A percentile compares a stretch with the other conserved stretches of the same genome.
Conservation (phyloP, 768 basidiomycete species). For the Lepiota brunneoincarnata region DNA sequence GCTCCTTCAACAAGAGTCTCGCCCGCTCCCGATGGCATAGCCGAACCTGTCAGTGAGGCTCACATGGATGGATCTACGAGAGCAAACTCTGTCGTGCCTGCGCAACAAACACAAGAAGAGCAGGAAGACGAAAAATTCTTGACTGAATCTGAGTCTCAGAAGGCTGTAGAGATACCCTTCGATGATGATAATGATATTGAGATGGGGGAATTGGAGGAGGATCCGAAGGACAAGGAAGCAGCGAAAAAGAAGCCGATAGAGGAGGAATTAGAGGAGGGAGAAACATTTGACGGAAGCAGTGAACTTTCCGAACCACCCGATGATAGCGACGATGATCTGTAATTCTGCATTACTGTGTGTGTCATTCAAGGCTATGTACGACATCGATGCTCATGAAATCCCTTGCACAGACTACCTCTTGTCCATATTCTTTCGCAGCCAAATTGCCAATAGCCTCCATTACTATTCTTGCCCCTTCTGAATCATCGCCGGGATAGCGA, state of each 20-base stretch:
- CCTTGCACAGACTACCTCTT: slow-evolving; percentile 65
- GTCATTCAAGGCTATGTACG: slow-evolving; percentile 19
- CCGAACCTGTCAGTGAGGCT: slow-evolving; percentile 13
- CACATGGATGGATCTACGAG: slow-evolving; percentile 4
- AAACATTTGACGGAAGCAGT: slow-evolving; percentile 80
- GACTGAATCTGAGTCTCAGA: slow-evolving; percentile 18
- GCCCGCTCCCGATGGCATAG: slow-evolving; percentile 29
- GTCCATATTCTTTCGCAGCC: slow-evolving; percentile 51
- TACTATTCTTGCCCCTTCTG: slow-evolving; percentile 43
- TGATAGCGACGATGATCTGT: slow-evolving; percentile 26
- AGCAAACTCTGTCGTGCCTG: slow-evolving; percentile 9
- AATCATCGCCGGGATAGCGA: slow-evolving; percentile 69
- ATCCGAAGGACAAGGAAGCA: slow-evolving; percentile 43
- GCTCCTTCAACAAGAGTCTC: slow-evolving; percentile 44
- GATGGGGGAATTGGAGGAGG: slow-evolving; percentile 89
- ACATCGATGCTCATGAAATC: slow-evolving; percentile 76
- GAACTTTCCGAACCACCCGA: slow-evolving; percentile 77
- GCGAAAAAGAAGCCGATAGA: slow-evolving; percentile 53
- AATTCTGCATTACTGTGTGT: slow-evolving; percentile 15
- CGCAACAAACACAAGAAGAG: slow-evolving; percentile 17
- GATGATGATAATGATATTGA: slow-evolving; percentile 76
- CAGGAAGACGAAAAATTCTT: slow-evolving; percentile 22
- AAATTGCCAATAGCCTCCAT: slow-evolving; percentile 64
- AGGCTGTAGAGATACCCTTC: slow-evolving; percentile 17
- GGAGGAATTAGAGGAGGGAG: slow-evolving; percentile 81